Evolutionary conservation across 306 rosid species (phyloP).

Genomic region (Gastrolobium villosum): DNA sequence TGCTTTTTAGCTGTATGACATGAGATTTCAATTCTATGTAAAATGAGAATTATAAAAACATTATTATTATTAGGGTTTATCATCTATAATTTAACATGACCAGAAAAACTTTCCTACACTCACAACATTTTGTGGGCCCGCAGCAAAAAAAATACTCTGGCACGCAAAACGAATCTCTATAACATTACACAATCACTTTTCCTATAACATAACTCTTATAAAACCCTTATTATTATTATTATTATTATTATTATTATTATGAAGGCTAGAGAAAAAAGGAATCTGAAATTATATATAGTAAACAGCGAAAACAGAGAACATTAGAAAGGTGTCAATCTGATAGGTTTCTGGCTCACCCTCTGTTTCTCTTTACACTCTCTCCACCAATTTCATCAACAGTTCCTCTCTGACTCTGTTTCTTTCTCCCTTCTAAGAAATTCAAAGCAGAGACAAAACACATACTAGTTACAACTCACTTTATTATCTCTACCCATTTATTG

Average conservation of each 20-base stretch:
- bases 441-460: constrained; percentile 30
- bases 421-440: constrained; percentile 4
- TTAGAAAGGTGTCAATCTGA: background rate
- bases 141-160: no score
- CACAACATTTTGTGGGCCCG: no score
- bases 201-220: no score
- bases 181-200: no score
- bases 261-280: background rate
- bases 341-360: background rate
- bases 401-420: background rate
- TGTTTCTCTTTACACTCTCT: background rate
- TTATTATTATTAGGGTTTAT: no score
- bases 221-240: no score
- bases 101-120: no score
- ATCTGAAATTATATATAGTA: background rate
- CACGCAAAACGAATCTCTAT: no score
- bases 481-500: constrained; percentile 18
- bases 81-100: no score
- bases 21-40: no score
- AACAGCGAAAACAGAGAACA: background rate
- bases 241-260: background rate
- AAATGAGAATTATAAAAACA: no score
- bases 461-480: constrained; percentile 22
- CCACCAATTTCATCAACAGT: background rate
- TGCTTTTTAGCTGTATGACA: no score